Evolutionary conservation across 495 filamentous ascomycete species (phyloP).

Genomic region (Wilcoxina mikolae): DNA sequence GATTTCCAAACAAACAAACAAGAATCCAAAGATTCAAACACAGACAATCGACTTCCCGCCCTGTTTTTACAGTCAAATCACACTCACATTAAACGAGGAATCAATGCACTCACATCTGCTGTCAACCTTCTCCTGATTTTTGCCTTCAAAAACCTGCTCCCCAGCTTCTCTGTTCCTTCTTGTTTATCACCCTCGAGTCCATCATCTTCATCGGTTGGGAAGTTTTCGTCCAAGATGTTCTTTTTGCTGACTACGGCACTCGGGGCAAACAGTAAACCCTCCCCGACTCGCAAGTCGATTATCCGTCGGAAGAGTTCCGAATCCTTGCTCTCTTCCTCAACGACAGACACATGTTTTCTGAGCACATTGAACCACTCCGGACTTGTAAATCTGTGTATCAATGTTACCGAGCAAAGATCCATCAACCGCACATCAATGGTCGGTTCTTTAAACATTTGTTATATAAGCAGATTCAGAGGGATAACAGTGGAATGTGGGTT

Average conservation of each 20-base stretch:
- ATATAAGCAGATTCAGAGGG: too few relatives aligned
- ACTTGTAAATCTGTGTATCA: slow-evolving; percentile 60
- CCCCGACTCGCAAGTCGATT: slow-evolving; percentile 18
- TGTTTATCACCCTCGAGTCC: background rate
- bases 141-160: slow-evolving; percentile 14
- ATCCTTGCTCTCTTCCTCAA: background rate
- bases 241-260: slow-evolving; percentile 9
- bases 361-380: slow-evolving; percentile 51
- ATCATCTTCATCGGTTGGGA: background rate
- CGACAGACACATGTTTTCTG: slow-evolving; percentile 42
- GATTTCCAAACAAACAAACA: background rate
- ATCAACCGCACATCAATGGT: slow-evolving; percentile 56
- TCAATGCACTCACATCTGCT: slow-evolving; percentile 14
- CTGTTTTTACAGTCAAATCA: slow-evolving; percentile 1
- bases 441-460: too few relatives aligned
- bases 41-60: slow-evolving; percentile 6
- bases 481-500: too few relatives aligned
- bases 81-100: background rate
- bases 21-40: background rate
- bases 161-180: background rate
- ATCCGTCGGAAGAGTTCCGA: slow-evolving; percentile 19
- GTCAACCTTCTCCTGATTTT: slow-evolving; percentile 24
- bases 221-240: background rate
- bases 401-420: slow-evolving; percentile 52
- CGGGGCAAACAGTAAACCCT: slow-evolving; percentile 27